These are phyloP conservation scores for Eremochloa ophiuroides DNA, from an alignment of 176 grass and related monocot species.

Conservation along the genomic window DNA sequence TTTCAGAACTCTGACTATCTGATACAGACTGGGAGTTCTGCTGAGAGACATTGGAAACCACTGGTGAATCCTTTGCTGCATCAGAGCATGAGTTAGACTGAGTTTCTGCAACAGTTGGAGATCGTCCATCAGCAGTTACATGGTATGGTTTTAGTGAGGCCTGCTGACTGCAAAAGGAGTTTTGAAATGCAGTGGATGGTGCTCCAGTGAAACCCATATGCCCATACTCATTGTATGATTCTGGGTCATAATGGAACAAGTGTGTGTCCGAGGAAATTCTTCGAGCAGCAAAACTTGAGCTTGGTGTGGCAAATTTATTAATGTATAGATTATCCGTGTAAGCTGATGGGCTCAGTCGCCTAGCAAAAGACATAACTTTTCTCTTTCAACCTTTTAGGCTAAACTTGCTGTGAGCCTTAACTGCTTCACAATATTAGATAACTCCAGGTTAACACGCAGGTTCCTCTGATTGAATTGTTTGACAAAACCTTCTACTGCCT, in stretches of 20 bases:
- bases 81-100: conserved; percentile 51
- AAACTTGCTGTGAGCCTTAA: neutral
- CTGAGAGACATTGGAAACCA: conserved; percentile 67
- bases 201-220: conserved; percentile 45
- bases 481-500: neutral
- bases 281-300: conserved; percentile 47
- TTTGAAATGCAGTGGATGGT: conserved; percentile 40
- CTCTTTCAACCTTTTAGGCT: neutral
- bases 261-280: conserved; percentile 47
- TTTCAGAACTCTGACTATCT: conserved; percentile 62
- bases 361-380: conserved; percentile 47
- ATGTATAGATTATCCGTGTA: conserved; percentile 44
- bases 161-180: conserved; percentile 52
- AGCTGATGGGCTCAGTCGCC: conserved; percentile 19
- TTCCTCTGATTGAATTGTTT: conserved; percentile 18
- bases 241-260: conserved; percentile 53
- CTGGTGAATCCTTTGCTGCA: conserved; percentile 47
- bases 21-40: conserved; percentile 63
- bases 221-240: conserved; percentile 52
- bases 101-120: conserved; percentile 37
- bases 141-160: conserved; percentile 49
- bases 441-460: neutral
- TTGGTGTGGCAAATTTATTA: conserved; percentile 37
- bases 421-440: neutral
- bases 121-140: conserved; percentile 35